Evolutionary conservation across 768 basidiomycete species (phyloP).

Genomic region (Lactarius trivialis): DNA sequence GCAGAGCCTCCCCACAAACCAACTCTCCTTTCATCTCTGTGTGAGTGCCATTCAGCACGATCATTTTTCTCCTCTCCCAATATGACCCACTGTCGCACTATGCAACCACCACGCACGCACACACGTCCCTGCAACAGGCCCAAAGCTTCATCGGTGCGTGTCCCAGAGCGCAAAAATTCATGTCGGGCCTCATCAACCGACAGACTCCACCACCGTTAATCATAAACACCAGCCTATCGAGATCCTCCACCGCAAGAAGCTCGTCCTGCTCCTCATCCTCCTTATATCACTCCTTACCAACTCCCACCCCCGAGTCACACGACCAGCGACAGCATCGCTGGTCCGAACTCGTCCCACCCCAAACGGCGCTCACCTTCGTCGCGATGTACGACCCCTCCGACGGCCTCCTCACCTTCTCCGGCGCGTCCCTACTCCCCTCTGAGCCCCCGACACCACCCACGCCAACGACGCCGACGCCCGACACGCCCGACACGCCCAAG

Average conservation of each 20-base stretch:
- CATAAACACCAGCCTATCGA: constrained; percentile 6
- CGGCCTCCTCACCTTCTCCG: constrained; percentile 52
- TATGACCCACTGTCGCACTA: background rate
- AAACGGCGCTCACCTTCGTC: constrained; percentile 51
- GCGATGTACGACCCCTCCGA: constrained; percentile 54
- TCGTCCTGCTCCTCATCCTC: background rate
- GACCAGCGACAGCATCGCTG: constrained; percentile 33
- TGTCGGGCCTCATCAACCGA: constrained; percentile 3
- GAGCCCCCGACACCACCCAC: constrained; percentile 13
- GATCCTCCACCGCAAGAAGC: background rate
- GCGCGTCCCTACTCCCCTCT: constrained; percentile 37
- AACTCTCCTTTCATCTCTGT: background rate
- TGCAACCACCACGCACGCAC: constrained; percentile 9
- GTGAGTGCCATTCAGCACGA: background rate
- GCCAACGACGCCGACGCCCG: background rate
- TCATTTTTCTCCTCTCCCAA: background rate
- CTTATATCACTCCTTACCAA: background rate
- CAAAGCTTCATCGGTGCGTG: constrained; percentile 11
- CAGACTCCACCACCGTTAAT: constrained; percentile 8
- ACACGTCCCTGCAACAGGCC: constrained; percentile 6
- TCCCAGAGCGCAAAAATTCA: background rate
- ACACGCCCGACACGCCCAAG: constrained; percentile 1
- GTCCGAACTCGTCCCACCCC: constrained; percentile 53
- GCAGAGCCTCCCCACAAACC: constrained; percentile 10
- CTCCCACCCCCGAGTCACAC: background rate